Conservation (phyloP, 768 basidiomycete species). For the Pleurotus cornucopiae region DNA sequence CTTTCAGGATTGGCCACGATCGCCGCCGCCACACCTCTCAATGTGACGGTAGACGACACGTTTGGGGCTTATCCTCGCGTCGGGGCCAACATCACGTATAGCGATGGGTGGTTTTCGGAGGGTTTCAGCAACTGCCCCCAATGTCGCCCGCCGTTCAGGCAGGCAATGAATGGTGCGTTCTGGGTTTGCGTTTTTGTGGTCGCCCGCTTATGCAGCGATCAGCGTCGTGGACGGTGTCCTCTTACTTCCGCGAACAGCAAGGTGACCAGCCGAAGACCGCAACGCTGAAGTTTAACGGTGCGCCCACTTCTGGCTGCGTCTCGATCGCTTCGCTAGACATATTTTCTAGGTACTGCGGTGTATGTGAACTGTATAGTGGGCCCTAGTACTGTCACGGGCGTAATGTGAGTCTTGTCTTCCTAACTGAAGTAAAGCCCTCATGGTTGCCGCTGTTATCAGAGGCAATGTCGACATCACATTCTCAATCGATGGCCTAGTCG, state of each 20-base stretch:
- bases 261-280: not conserved
- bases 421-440: not conserved
- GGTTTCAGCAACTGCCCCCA: constrained; percentile 1
- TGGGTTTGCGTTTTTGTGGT: too few species aligned
- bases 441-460: not conserved
- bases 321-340: not conserved
- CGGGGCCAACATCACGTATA: constrained; percentile 1
- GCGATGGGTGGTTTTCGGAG: constrained; percentile 1
- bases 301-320: not conserved
- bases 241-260: not conserved
- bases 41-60: constrained; percentile 5
- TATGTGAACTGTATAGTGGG: constrained; percentile 6
- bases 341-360: not conserved
- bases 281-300: constrained; percentile 1
- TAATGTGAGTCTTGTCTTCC: not conserved
- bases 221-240: not conserved
- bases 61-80: not conserved
- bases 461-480: constrained; percentile 6
- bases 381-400: constrained; percentile 1
- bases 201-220: too few species aligned
- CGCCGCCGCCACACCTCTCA: not conserved
- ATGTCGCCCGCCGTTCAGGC: not conserved
- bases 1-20: not conserved
- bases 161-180: not conserved
- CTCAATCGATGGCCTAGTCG: constrained; percentile 1